Evolutionary conservation across 2,329 filamentous ascomycete genomes (phyloP).

Genomic region (Fusarium palustre): DNA sequence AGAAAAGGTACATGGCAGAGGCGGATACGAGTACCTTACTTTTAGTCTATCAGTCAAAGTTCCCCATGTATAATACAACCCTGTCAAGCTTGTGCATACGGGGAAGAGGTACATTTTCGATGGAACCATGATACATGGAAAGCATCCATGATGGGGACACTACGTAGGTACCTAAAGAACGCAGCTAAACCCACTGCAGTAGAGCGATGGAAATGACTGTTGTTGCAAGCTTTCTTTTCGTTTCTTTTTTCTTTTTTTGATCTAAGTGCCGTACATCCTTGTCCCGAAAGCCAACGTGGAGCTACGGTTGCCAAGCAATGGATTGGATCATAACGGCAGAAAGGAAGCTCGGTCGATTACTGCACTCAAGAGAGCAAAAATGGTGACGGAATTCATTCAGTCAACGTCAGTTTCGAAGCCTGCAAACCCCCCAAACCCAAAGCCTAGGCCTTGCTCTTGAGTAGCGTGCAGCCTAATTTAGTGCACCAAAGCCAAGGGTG

Average conservation of each 20-base stretch:
- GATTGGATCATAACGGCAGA: constrained; percentile 13
- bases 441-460: constrained; percentile 12
- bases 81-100: constrained; percentile 20
- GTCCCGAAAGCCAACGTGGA: constrained; percentile 26
- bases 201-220: constrained; percentile 5
- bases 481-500: constrained; percentile 28
- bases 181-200: constrained; percentile 29
- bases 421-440: neutral
- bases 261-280: constrained; percentile 30
- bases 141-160: constrained; percentile 34
- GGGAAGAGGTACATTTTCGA: constrained; percentile 27
- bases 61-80: constrained; percentile 42
- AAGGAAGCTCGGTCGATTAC: constrained; percentile 20
- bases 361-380: constrained; percentile 1
- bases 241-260: neutral
- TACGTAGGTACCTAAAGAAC: constrained; percentile 29
- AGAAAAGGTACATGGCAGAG: constrained; percentile 31
- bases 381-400: constrained; percentile 37
- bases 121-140: constrained; percentile 39
- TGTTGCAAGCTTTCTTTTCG: constrained; percentile 2
- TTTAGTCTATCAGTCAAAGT: constrained; percentile 5
- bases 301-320: constrained; percentile 14
- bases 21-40: constrained; percentile 32
- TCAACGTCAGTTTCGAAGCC: constrained; percentile 17
- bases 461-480: constrained; percentile 8